Conservation (phyloP, 2,329 filamentous ascomycete species). For the Hypoxylon sp. region DNA sequence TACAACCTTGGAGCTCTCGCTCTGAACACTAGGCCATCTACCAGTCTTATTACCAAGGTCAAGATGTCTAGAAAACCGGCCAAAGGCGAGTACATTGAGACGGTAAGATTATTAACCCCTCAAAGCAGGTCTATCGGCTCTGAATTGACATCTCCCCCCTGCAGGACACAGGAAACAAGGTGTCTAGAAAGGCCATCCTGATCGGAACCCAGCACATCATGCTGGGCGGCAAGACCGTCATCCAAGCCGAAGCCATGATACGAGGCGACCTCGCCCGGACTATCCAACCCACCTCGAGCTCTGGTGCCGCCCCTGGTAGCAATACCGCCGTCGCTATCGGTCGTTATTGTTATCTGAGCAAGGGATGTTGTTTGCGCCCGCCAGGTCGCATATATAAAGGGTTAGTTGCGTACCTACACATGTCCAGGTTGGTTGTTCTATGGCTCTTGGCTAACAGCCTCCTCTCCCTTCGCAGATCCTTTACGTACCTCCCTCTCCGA, state of each 20-base stretch:
- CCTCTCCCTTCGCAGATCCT: constrained; percentile 60
- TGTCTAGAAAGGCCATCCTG: constrained; percentile 90
- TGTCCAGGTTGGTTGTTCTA: no score
- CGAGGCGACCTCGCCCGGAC: constrained; percentile 86
- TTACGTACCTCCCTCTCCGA: constrained; percentile 89
- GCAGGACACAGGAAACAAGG: constrained; percentile 98
- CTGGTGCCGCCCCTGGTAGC: constrained; percentile 61
- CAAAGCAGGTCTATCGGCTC: neutral
- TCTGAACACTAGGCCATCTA: neutral
- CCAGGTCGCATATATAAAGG: constrained; percentile 88
- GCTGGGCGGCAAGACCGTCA: constrained; percentile 94
- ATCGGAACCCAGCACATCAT: constrained; percentile 98
- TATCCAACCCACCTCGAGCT: constrained; percentile 61
- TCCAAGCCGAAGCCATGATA: constrained; percentile 95
- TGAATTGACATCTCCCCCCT: neutral
- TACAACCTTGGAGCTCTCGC: neutral
- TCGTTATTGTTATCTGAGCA: constrained; percentile 89
- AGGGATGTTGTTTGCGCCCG: constrained; percentile 83
- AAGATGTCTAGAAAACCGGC: constrained; percentile 81
- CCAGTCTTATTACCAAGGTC: constrained; percentile 27
- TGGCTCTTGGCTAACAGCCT: constrained; percentile 46
- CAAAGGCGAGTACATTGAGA: constrained; percentile 97
- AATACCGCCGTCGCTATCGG: constrained; percentile 87
- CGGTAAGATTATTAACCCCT: constrained; percentile 68
- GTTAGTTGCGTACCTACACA: constrained; percentile 49